Evolutionary conservation across 345 rosid genomes (phyloP), one percentile per base, ranked within the genome.

Genomic region (Adansonia digitata): DNA sequence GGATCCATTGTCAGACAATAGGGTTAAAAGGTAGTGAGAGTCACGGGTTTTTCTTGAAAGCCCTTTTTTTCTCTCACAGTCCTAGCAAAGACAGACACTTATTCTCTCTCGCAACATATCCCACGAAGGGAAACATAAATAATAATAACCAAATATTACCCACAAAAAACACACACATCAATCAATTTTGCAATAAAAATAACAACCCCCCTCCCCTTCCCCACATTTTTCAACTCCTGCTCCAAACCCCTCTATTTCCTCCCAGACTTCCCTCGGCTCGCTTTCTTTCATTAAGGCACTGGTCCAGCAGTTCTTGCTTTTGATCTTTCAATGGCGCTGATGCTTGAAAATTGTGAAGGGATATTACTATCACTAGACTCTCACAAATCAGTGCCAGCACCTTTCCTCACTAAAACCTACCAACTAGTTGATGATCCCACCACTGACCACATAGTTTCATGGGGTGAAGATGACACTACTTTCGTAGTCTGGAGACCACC

Each of bases 21-120:
- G 57, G 74, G 49, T 65, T 69, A 13, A 7, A 4, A 3, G 59
- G 2, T 11, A 4, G 34, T 1, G 81, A 79, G 71, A 69, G 79
- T 92, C 97, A 92, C 97, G 97, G 97, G 97, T 85, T 91, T 91
- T 91, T 87, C 93, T 92, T 88, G 93, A 91, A 86, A 86, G 84
- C 88, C 76, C 96, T 86, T 85, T 31, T 31, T 31, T 31, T 31
- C 83, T 81, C 83, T 77, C 84, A 80, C 83, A 82, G 76, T 83
- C 75, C 86, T 82, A 87, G 91, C 87, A 88, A 31, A 85, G 82
- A 82, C 90, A 86, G 94, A 90, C 92, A 90, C 91, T 82, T 88
- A 92, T 90, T 88, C 94, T 81, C 85, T 84, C 85, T 81, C 86
- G 78, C 91, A 76, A 78, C 78, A 68, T 65, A 39, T n/a, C 77